Evolutionary conservation across 106 monocot genomes (phyloP), one percentile per base, ranked within the genome.

Genomic region (Xerophyta viscosa): DNA sequence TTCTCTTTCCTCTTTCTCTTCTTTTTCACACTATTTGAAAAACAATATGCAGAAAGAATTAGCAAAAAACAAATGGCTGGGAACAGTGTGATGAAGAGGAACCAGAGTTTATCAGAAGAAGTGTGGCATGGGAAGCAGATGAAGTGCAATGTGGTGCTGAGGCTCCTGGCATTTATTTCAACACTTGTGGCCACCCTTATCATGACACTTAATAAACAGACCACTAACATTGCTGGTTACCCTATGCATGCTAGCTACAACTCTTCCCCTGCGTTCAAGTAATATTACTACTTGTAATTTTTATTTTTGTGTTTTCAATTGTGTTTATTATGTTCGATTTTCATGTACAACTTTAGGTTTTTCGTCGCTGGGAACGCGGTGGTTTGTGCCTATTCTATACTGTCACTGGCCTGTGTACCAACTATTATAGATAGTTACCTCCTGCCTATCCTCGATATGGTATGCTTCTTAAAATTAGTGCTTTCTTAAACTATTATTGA

Each of bases 221-320:
- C 24, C 28, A 49, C 7, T 13, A 19, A 60, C 8, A 10, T 61
- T 28, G 48, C 29, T 7, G 70, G 62, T 0, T 42, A 56, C 13
- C 14, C 27, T 3, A 24, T 71, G 21, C 50, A 13, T 29, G 70
- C 56, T 10, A 63, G 29, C 18, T 71, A 56, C 55, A 63, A 41
- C 17, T 48, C 49, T 19, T 71, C 62, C 8, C 70, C 70, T 3
- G 63, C 70, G 4, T 71, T 71, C 27, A 19, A 56, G 62, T 71
- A 27, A n/a, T 17, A 5, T 17, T 45, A n/a, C 4, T 2, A 26
- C 7, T 0, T 13, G 12, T 1, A 25, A 24, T 14, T 8, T 22
- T 24, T 3, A 17, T 18, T 57, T 4, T 2, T 29, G 18, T 42
- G 3, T 62, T 1, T 1, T 25, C 2, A 0, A 8, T 1, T 44